These are phyloP conservation scores for Suillus sp. DNA, from an alignment of 768 basidiomycete species.

Conservation along the genomic window DNA sequence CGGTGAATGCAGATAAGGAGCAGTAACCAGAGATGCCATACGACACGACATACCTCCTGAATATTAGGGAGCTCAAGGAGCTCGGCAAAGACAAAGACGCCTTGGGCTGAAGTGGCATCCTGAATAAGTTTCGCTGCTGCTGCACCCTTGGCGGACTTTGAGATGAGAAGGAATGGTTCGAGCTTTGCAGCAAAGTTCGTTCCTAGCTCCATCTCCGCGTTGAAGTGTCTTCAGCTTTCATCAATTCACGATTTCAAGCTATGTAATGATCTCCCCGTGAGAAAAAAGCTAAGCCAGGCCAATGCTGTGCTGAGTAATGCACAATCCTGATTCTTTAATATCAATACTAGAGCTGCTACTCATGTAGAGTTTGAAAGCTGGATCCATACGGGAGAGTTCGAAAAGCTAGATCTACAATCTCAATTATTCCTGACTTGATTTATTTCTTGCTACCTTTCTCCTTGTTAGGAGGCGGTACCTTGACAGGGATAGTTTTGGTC, in stretches of 20 bases:
- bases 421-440: neutral
- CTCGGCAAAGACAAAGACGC: conserved; percentile 92
- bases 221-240: neutral
- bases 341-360: neutral
- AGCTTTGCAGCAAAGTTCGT: conserved; percentile 67
- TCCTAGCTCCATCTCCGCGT: conserved; percentile 57
- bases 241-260: neutral
- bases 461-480: neutral
- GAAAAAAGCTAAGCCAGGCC: neutral
- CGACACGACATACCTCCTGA: conserved; percentile 62
- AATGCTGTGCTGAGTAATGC: no score
- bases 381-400: no score
- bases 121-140: conserved; percentile 87
- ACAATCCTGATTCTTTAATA: neutral
- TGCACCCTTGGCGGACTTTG: conserved; percentile 88
- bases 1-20: conserved; percentile 7
- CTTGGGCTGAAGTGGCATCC: conserved; percentile 86
- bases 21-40: neutral
- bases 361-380: neutral
- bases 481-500: neutral
- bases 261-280: neutral
- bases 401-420: neutral
- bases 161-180: conserved; percentile 91
- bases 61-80: conserved; percentile 82
- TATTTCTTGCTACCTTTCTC: neutral